Conservation (phyloP, 495 filamentous ascomycete species). For the Niebla homalea region DNA sequence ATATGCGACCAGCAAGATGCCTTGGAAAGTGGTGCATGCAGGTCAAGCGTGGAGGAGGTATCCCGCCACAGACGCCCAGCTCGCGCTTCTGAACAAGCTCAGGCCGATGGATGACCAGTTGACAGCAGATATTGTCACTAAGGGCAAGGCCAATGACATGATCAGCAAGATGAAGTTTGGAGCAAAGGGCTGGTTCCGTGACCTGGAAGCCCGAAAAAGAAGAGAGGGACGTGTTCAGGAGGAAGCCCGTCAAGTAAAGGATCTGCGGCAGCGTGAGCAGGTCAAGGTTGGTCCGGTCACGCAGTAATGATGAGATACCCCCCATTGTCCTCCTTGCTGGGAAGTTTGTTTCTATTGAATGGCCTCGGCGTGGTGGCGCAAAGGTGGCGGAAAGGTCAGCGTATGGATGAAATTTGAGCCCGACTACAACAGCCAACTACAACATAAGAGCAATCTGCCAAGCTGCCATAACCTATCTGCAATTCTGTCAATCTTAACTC, state of each 20-base stretch:
- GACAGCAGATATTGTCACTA: conserved; percentile 44
- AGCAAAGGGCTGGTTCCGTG: conserved; percentile 53
- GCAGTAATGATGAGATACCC: conserved; percentile 3
- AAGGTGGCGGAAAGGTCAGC: no score
- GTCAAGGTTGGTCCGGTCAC: conserved; percentile 56
- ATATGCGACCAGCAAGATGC: conserved; percentile 52
- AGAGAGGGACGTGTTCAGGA: conserved; percentile 24
- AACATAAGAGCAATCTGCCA: no score
- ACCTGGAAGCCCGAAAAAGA: conserved; percentile 35
- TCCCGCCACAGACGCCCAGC: conserved; percentile 54
- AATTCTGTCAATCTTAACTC: no score
- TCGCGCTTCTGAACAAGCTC: conserved; percentile 59
- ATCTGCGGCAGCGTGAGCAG: conserved; percentile 31
- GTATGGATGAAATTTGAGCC: no score
- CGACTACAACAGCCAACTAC: no score
- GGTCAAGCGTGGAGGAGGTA: conserved; percentile 49
- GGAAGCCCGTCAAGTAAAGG: conserved; percentile 27
- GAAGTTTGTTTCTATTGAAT: neutral
- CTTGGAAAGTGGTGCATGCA: conserved; percentile 16
- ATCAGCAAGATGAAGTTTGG: conserved; percentile 85
- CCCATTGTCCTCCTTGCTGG: no score
- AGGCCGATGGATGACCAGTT: conserved; percentile 42
- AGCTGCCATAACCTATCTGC: no score
- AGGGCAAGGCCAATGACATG: conserved; percentile 78
- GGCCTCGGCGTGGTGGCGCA: no score